phyloP scores from a whole-genome alignment of 2,329 filamentous ascomycete species.

The Teratosphaeria viscida region DNA sequence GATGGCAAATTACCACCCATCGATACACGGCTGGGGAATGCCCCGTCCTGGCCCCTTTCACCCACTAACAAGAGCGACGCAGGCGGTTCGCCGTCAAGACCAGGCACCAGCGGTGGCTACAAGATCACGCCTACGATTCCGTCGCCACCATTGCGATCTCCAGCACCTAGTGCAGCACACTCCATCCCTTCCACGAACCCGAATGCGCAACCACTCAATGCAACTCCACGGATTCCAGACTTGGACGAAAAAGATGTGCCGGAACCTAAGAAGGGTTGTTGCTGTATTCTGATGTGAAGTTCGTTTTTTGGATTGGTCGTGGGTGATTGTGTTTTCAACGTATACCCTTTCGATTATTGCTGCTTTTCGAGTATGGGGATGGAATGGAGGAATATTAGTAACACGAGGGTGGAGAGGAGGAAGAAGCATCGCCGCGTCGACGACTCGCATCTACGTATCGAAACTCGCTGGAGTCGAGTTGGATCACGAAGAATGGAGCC shows the following conservation, averaged over 20 bases:
- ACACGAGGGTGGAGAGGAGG: neutral
- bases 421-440: neutral
- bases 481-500: neutral
- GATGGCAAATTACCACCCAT: neutral
- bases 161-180: conserved; percentile 9
- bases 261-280: conserved; percentile 51
- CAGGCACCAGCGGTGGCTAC: conserved; percentile 36
- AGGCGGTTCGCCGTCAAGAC: conserved; percentile 16
- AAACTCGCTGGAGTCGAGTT: too few species aligned
- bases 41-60: conserved; percentile 16
- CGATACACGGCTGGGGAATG: neutral
- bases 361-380: neutral
- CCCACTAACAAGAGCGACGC: conserved; percentile 17
- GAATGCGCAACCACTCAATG: conserved; percentile 22
- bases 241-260: conserved; percentile 43
- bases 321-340: neutral
- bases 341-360: neutral
- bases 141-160: conserved; percentile 7
- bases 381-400: neutral
- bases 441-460: neutral
- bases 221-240: conserved; percentile 44
- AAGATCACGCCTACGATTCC: conserved; percentile 38
- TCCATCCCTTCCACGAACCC: conserved; percentile 10
- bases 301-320: neutral
- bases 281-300: conserved; percentile 66